Evolutionary conservation across 2,329 filamentous ascomycete species (phyloP).

Genomic region (Epicoccum sorghinum): DNA sequence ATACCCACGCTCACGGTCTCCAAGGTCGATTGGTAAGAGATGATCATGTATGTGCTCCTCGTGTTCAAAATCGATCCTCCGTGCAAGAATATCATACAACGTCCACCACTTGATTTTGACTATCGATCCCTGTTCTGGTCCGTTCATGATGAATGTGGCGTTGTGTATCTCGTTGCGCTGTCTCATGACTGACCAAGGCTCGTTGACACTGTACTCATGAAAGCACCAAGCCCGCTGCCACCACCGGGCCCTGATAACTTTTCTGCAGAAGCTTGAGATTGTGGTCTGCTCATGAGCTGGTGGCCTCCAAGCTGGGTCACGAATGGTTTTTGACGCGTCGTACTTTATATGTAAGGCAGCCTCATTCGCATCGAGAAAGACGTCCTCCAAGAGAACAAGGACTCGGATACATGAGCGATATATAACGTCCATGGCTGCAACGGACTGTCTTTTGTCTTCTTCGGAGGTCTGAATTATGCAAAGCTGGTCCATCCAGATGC

Average conservation of each 20-base stretch:
- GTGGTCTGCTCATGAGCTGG: background rate
- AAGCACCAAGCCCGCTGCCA: constrained; percentile 26
- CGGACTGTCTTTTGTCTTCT: constrained; percentile 17
- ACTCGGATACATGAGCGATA: constrained; percentile 23
- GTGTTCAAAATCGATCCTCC: background rate
- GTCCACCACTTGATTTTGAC: constrained; percentile 23
- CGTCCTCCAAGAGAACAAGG: constrained; percentile 22
- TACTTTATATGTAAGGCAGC: constrained; percentile 6
- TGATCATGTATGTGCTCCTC: constrained; percentile 4
- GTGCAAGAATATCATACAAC: too few species aligned
- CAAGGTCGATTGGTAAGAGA: background rate
- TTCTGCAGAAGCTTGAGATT: constrained; percentile 13
- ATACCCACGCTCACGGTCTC: constrained; percentile 7
- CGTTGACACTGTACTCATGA: constrained; percentile 25
- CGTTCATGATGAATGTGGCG: constrained; percentile 24
- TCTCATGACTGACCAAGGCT: constrained; percentile 19
- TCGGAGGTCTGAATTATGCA: constrained; percentile 20
- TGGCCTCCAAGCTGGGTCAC: constrained; percentile 7
- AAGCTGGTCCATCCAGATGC: constrained; percentile 29
- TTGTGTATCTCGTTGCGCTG: constrained; percentile 14
- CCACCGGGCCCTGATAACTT: constrained; percentile 19
- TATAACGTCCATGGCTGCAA: constrained; percentile 28
- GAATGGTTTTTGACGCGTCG: background rate
- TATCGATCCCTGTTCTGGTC: constrained; percentile 7
- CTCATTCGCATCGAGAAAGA: constrained; percentile 16